Percentiles rank a stretch among this genome's conserved stretches.
phyloP scores from a whole-genome alignment of 2,329 filamentous ascomycete genomes.

The Lecanicillium sp. region DNA sequence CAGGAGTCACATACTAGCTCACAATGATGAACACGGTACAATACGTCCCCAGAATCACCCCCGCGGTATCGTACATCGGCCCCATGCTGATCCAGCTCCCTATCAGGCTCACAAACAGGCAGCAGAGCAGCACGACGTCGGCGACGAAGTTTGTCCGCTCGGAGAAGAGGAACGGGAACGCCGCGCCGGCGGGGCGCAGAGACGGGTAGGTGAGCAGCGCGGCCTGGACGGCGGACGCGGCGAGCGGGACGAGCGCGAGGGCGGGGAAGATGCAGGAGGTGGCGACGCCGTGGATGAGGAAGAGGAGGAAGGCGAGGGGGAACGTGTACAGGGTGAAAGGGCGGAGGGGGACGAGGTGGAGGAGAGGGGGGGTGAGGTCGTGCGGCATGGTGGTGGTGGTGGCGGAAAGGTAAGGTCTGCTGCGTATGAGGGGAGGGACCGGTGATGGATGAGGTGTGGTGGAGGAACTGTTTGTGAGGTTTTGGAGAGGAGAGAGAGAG shows the following conservation, averaged over 20 bases:
- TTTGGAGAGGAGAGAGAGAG: too few species aligned
- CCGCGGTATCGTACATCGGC: not conserved
- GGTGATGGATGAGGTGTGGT: too few species aligned
- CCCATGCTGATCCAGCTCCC: not conserved
- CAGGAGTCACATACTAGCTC: not conserved
- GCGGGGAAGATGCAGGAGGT: not conserved
- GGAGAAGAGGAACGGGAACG: not conserved
- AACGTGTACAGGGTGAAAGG: not conserved
- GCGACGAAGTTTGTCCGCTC: not conserved
- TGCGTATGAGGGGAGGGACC: too few species aligned
- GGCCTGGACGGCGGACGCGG: not conserved
- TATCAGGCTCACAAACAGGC: not conserved
- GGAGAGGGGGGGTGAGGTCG: not conserved
- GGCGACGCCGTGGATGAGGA: not conserved
- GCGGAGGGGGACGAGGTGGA: not conserved
- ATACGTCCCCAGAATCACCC: not conserved
- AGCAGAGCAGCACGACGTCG: not conserved
- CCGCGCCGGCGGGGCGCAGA: not conserved
- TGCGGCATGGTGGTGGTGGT: too few species aligned
- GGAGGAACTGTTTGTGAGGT: too few species aligned
- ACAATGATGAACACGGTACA: not conserved
- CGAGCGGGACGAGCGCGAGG: not conserved
- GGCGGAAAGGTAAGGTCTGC: too few species aligned
- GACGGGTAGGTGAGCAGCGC: too few species aligned
- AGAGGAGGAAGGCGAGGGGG: not conserved